Evolutionary conservation across 805 yeast species (phyloP), one percentile per base, ranked within the genome.

Genomic region (Candida endomychidarum): DNA sequence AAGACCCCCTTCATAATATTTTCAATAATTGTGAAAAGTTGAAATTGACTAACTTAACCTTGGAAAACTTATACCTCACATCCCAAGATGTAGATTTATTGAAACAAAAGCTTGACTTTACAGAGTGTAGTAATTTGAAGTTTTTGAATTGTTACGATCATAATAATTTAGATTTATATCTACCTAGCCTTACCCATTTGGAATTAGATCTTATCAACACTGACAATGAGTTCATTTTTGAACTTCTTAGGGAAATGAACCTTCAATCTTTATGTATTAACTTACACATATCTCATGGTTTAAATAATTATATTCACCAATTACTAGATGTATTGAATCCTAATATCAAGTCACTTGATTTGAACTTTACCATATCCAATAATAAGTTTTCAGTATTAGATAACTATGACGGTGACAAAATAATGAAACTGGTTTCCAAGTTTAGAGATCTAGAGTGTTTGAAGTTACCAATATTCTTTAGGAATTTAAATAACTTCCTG

Each of bases 11-110:
- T 24, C 23, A 36, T 12, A 42, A 42, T 22, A 20, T 47, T 6
- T 38, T 47, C 9, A 44, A 37, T 9, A 45, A 47, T 26, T 14
- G 14, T 3, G 18, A 15, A 6, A 28, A 25, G 2, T 37, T 47
- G 16, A 22, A 35, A 10, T 40, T 47, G 8, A 28, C 24, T 2
- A 34, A 37, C 10, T 33, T 47, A 10, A 37, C 40, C 12, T 40
- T 47, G 12, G 49, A 47, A 22, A 47, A 47, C 26, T 40, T 47
- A 20, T 47, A 38, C 17, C 30, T 47, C 8, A 39, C 47, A 12
- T 4, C 24, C 2, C 19, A 25, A 3, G 49, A 47, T 29, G 37
- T 41, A 1, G 26, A 26, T 2, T 14, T 45, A 21, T 11, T 47
- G 3, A 15, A 20, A 3, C 26, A 35, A 2, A 45, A 45, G 20